Evolutionary conservation across 805 yeast genomes (phyloP).

Genomic region (Cyberlindnera japonica): DNA sequence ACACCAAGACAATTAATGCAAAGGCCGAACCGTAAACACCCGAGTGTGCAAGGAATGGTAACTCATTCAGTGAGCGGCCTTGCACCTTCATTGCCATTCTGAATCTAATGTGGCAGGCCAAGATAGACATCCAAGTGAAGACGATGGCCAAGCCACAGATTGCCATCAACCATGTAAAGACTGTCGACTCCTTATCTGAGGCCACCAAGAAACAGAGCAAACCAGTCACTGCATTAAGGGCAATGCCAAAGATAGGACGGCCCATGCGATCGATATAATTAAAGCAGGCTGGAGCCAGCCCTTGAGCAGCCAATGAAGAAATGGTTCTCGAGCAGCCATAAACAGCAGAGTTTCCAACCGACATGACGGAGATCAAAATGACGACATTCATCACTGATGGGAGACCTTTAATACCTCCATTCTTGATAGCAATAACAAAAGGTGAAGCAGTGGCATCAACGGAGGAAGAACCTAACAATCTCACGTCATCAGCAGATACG

Average conservation of each 20-base stretch:
- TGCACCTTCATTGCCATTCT: slow-evolving; percentile 42
- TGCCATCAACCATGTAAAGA: slow-evolving; percentile 47
- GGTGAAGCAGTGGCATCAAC: slow-evolving; percentile 40
- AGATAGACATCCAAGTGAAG: slow-evolving; percentile 49
- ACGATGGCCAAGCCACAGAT: slow-evolving; percentile 45
- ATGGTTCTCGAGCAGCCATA: slow-evolving; percentile 54
- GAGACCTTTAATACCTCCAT: slow-evolving; percentile 34
- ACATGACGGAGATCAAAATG: slow-evolving; percentile 37
- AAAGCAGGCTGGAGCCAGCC: slow-evolving; percentile 40
- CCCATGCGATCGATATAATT: slow-evolving; percentile 48
- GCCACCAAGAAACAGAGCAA: slow-evolving; percentile 44
- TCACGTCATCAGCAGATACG: slow-evolving; percentile 42
- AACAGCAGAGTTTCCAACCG: slow-evolving; percentile 53
- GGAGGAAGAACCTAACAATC: slow-evolving; percentile 30
- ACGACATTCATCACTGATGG: slow-evolving; percentile 41
- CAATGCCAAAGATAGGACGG: slow-evolving; percentile 45
- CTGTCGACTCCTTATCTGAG: slow-evolving; percentile 34
- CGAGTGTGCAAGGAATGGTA: slow-evolving; percentile 39
- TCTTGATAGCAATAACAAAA: slow-evolving; percentile 43
- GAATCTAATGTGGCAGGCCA: slow-evolving; percentile 41
- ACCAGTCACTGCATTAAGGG: slow-evolving; percentile 38
- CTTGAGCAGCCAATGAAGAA: slow-evolving; percentile 43
- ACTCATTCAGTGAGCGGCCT: slow-evolving; percentile 38
- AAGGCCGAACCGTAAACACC: slow-evolving; percentile 41
- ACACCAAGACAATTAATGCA: slow-evolving; percentile 33